Evolutionary conservation across 306 rosid genomes (phyloP).

Genomic region (Pyrus pyrifolia): DNA sequence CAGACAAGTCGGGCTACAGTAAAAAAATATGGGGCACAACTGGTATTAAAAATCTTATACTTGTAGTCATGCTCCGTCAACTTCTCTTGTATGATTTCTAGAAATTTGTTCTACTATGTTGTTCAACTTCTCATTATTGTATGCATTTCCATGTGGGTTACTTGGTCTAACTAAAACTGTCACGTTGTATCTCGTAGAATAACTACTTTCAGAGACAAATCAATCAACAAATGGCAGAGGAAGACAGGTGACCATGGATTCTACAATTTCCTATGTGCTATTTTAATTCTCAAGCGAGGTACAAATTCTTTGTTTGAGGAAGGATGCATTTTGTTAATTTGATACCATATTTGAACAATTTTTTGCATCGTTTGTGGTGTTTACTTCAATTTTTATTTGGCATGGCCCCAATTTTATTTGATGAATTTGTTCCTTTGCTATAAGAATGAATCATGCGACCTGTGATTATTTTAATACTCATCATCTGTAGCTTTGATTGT

Average conservation of each 20-base stretch:
- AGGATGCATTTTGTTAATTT: too few relatives aligned
- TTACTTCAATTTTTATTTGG: too few relatives aligned
- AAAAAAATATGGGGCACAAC: too few relatives aligned
- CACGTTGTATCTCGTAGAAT: too few relatives aligned
- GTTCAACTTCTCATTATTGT: background rate
- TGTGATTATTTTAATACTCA: background rate
- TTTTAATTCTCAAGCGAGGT: background rate
- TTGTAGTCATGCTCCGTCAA: background rate
- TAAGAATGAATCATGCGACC: too few relatives aligned
- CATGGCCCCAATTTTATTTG: too few relatives aligned
- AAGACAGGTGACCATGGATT: constrained; percentile 51
- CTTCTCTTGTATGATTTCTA: constrained; percentile 4
- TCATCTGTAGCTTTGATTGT: background rate
- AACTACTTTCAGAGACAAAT: constrained; percentile 59
- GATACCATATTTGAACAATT: too few relatives aligned
- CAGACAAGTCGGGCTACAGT: too few relatives aligned
- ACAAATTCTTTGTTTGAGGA: background rate
- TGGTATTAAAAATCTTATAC: background rate
- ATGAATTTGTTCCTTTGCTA: too few relatives aligned
- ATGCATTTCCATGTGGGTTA: background rate
- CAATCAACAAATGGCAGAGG: constrained; percentile 85
- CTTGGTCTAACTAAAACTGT: too few relatives aligned
- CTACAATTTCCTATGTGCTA: too few relatives aligned
- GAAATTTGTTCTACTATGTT: background rate
- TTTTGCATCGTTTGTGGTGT: too few relatives aligned